A percentile compares a stretch with the other conserved stretches of the same genome.
Evolutionary conservation across 202 grass and related monocot species (phyloP).

Genomic region (Digitaria exilis): DNA sequence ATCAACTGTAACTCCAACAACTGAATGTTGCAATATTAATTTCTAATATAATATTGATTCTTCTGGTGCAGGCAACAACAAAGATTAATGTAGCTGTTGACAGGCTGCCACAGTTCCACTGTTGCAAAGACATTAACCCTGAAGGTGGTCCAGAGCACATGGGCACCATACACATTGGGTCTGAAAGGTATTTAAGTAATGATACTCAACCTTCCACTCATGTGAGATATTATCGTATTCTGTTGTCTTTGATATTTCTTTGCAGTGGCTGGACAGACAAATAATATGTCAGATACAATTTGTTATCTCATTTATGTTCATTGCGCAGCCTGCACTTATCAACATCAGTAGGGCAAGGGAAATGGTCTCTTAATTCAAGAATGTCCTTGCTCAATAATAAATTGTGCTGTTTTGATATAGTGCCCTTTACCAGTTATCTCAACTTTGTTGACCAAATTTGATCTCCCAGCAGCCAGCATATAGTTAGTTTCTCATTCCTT

Average conservation of each 20-base stretch:
- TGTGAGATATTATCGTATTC: conserved; percentile 5
- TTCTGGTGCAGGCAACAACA: conserved; percentile 74
- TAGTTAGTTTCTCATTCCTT: conserved; percentile 26
- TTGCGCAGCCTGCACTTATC: conserved; percentile 1
- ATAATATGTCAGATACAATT: conserved; percentile 9
- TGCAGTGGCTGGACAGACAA: conserved; percentile 4
- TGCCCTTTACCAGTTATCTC: conserved; percentile 8
- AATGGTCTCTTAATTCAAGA: conserved; percentile 22
- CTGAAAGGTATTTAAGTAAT: conserved; percentile 69
- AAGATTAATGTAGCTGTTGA: conserved; percentile 98
- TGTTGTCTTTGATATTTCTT: conserved; percentile 23
- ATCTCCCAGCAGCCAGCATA: not conserved
- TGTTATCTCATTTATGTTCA: conserved; percentile 18
- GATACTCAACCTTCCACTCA: not conserved
- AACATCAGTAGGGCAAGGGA: conserved; percentile 13
- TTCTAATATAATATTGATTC: conserved; percentile 12
- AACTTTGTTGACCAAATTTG: conserved; percentile 21
- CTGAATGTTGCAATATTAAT: conserved; percentile 7
- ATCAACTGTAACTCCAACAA: not conserved
- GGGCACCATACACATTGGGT: conserved; percentile 96
- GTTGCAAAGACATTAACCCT: conserved; percentile 64
- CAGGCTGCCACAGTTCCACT: conserved; percentile 85
- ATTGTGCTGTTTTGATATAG: conserved; percentile 8
- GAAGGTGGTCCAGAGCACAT: conserved; percentile 84
- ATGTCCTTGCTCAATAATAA: not conserved